A percentile compares a stretch with the other conserved stretches of the same genome.
Conservation (phyloP, 177 flowering plant species). For the Vitis hybrid region DNA sequence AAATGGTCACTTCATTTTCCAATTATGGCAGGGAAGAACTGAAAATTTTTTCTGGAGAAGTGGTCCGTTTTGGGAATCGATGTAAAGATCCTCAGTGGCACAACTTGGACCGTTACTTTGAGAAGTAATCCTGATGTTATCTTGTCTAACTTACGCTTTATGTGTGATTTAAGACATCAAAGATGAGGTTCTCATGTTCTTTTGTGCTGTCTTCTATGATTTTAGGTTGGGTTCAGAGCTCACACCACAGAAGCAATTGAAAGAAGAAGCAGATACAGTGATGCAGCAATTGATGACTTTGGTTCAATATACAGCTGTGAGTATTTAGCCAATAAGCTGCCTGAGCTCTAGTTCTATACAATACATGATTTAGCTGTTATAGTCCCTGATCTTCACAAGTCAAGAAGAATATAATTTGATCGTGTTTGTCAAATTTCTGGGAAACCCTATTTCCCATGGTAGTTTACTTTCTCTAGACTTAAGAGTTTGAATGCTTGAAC, state of each 20-base stretch:
- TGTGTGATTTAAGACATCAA: constrained; percentile 3
- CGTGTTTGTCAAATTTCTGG: too few species aligned
- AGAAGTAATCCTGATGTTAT: constrained; percentile 51
- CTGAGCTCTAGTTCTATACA: background rate
- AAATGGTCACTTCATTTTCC: constrained; percentile 10
- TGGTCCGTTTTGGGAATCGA: constrained; percentile 90
- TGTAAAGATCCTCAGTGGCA: constrained; percentile 99
- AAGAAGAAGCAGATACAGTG: constrained; percentile 55
- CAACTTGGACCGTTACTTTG: constrained; percentile 83
- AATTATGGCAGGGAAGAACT: constrained; percentile 70
- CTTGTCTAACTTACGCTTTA: constrained; percentile 5
- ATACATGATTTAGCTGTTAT: background rate
- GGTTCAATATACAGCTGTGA: constrained; percentile 78
- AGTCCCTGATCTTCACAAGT: background rate
- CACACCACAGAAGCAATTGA: constrained; percentile 44
- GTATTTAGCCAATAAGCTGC: constrained; percentile 25
- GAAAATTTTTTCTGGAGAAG: constrained; percentile 79
- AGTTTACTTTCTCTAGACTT: too few species aligned
- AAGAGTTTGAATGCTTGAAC: too few species aligned
- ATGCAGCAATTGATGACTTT: constrained; percentile 61
- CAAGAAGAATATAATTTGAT: background rate
- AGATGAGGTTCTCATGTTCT: constrained; percentile 9
- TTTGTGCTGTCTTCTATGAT: constrained; percentile 7
- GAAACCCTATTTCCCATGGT: too few species aligned
- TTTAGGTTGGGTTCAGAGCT: constrained; percentile 55